Percentiles rank a stretch among this genome's conserved stretches.
These are phyloP conservation scores for Paecilomyces niveus DNA, from an alignment of 2,329 filamentous ascomycete species.

Conservation along the genomic window DNA sequence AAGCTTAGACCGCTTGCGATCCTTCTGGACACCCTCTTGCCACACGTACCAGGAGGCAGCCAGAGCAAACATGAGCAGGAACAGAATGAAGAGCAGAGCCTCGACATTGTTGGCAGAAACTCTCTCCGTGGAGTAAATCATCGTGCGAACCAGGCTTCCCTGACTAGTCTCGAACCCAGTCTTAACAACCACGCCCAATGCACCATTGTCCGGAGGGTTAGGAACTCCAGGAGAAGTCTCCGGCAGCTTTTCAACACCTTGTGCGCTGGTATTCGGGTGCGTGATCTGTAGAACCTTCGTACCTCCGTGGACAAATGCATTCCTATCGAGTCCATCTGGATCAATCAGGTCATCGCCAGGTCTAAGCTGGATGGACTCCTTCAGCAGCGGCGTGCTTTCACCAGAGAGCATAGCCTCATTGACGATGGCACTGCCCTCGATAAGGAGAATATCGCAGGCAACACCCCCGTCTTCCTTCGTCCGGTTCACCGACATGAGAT, in stretches of 20 bases:
- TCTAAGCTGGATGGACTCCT: constrained; percentile 89
- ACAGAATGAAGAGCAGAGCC: constrained; percentile 94
- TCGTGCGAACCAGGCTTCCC: constrained; percentile 92
- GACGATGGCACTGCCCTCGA: constrained; percentile 93
- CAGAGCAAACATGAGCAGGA: constrained; percentile 90
- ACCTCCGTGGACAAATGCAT: constrained; percentile 90
- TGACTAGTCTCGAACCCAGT: constrained; percentile 98
- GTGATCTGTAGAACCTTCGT: constrained; percentile 96
- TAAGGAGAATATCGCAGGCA: constrained; percentile 91
- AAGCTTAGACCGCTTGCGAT: constrained; percentile 95
- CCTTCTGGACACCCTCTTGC: constrained; percentile 89
- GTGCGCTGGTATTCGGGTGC: constrained; percentile 66
- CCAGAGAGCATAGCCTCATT: constrained; percentile 99
- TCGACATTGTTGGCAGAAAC: constrained; percentile 98
- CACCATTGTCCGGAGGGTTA: constrained; percentile 84
- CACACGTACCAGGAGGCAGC: constrained; percentile 99
- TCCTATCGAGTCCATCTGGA: constrained; percentile 89
- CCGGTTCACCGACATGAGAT: constrained; percentile 82
- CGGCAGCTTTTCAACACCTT: constrained; percentile 55
- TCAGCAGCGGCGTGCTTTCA: constrained; percentile 92
- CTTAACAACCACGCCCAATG: constrained; percentile 89
- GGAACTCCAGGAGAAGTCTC: constrained; percentile 70
- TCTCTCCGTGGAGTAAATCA: constrained; percentile 99
- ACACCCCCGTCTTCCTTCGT: constrained; percentile 97
- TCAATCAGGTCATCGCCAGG: constrained; percentile 75